Evolutionary conservation across 78 protist species (phyloP).

Genomic region (Isochrysis galbana): DNA sequence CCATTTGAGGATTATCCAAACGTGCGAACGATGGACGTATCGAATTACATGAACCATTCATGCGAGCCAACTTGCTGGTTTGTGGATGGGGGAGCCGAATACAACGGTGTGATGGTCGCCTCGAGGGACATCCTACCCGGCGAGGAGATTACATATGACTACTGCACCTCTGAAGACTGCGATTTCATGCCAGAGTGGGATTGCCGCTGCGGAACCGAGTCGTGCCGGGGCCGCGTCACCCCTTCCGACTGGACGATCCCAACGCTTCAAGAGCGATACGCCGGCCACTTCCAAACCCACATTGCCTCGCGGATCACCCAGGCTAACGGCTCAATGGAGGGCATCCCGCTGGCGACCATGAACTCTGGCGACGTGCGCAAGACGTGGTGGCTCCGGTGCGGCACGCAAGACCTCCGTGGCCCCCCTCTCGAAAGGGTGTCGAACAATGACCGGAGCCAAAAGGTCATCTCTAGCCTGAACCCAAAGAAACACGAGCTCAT

Average conservation of each 20-base stretch:
- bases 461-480: neutral
- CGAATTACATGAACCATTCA: conserved; percentile 33
- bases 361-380: neutral
- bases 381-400: neutral
- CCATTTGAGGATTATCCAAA: neutral
- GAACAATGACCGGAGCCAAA: neutral
- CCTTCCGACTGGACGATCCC: neutral
- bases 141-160: neutral
- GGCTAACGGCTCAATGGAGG: neutral
- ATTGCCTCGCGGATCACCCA: neutral
- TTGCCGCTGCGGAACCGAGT: neutral
- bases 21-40: neutral
- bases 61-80: conserved; percentile 24
- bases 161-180: neutral
- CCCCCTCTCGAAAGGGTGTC: neutral
- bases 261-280: neutral
- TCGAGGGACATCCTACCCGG: neutral
- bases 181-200: neutral
- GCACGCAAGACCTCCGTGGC: neutral
- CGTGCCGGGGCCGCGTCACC: neutral
- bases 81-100: neutral
- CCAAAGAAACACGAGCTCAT: neutral
- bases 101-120: neutral
- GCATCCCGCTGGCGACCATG: too few species aligned
- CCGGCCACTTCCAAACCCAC: neutral